Percentiles rank a stretch among this genome's conserved stretches.
Conservation (phyloP, 495 filamentous ascomycete species). For the Hypoxylon cercidicola region DNA sequence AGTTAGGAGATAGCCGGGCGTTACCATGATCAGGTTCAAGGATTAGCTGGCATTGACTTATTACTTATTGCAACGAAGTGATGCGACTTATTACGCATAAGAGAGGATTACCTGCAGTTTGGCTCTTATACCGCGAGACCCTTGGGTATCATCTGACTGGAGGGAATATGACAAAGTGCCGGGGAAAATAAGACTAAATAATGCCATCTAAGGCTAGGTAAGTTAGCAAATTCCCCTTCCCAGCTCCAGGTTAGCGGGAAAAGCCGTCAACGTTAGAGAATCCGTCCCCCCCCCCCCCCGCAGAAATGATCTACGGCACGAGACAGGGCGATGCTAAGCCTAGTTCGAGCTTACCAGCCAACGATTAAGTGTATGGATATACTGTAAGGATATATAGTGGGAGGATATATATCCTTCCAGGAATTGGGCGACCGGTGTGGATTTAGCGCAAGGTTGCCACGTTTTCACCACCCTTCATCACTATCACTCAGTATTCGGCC, state of each 20-base stretch:
- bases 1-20: conserved; percentile 32
- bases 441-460: conserved; percentile 39
- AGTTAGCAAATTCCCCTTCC: conserved; percentile 7
- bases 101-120: conserved; percentile 8
- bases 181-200: conserved; percentile 9
- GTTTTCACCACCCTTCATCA: conserved; percentile 37
- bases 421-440: conserved; percentile 24
- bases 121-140: conserved; percentile 23
- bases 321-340: conserved; percentile 35
- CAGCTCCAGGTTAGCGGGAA: conserved; percentile 5
- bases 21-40: conserved; percentile 30
- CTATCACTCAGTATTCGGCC: conserved; percentile 45
- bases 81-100: conserved; percentile 12
- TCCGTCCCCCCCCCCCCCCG: conserved; percentile 36
- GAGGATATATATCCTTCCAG: conserved; percentile 16
- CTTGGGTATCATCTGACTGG: conserved; percentile 12
- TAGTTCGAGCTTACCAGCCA: conserved; percentile 29
- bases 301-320: conserved; percentile 40
- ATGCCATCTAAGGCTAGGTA: conserved; percentile 12
- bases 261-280: conserved; percentile 30
- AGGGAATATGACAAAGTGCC: conserved; percentile 17
- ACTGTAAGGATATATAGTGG: conserved; percentile 14
- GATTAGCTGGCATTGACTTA: conserved; percentile 22
- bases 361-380: conserved; percentile 18
- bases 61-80: conserved; percentile 13